phyloP scores from a whole-genome alignment of 163 green algal species.

The Prototheca wickerhamii region DNA sequence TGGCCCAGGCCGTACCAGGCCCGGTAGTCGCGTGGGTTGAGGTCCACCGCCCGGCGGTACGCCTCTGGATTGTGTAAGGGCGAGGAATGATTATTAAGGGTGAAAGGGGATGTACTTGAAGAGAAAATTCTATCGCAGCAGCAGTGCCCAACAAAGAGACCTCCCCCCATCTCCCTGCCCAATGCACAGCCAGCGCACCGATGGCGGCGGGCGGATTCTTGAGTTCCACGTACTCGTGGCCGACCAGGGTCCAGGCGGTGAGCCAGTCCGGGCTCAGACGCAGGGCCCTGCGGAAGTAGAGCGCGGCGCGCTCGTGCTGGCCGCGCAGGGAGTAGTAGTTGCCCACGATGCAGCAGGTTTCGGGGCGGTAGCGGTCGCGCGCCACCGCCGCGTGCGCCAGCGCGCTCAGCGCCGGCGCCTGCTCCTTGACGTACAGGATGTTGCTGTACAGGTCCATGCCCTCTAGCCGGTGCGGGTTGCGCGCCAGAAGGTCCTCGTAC shows the following conservation, averaged over 20 bases:
- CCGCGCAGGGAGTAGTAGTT: conserved; percentile 93
- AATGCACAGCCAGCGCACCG: conserved; percentile 41
- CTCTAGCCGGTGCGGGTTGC: conserved; percentile 70
- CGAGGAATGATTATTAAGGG: no score
- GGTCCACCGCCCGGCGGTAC: conserved; percentile 62
- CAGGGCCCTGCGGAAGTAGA: conserved; percentile 86
- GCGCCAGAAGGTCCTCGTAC: conserved; percentile 67
- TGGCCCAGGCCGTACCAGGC: conserved; percentile 95
- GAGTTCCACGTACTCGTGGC: conserved; percentile 96
- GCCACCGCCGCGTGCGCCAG: conserved; percentile 65
- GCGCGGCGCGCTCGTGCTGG: conserved; percentile 64
- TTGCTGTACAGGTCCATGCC: conserved; percentile 94
- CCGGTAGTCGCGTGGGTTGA: conserved; percentile 79
- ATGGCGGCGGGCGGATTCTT: conserved; percentile 93
- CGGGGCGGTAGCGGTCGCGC: conserved; percentile 80
- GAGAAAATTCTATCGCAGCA: background rate
- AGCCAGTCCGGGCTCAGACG: conserved; percentile 70
- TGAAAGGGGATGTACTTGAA: background rate
- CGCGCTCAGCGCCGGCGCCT: conserved; percentile 56
- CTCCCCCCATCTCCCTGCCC: no score
- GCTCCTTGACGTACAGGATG: conserved; percentile 91
- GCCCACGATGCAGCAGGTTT: conserved; percentile 90
- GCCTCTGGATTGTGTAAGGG: no score
- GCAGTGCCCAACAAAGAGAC: background rate
- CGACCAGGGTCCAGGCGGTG: conserved; percentile 86